A percentile compares a stretch with the other conserved stretches of the same genome.
These are phyloP conservation scores for Leccinum subrobustum DNA, from an alignment of 1,284 basidiomycete species.

Conservation along the genomic window DNA sequence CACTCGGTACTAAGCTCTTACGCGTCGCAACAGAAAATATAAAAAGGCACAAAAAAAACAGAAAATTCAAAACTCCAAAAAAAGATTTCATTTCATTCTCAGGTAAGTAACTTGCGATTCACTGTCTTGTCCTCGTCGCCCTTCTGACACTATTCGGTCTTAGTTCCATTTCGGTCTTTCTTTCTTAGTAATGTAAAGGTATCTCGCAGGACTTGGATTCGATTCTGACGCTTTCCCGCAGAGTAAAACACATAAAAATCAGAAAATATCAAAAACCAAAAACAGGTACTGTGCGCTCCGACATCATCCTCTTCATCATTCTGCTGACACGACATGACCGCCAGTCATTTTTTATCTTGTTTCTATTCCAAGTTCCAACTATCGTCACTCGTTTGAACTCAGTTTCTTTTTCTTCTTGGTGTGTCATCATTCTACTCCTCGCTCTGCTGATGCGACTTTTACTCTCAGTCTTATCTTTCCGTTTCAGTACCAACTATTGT, in stretches of 20 bases:
- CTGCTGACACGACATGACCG: not conserved
- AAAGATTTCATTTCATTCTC: not conserved
- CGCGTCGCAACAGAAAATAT: not conserved
- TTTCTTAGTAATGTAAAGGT: not conserved
- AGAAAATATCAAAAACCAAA: not conserved
- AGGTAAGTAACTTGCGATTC: not conserved
- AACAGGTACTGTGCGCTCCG: no score
- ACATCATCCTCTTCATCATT: no score
- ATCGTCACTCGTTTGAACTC: not conserved
- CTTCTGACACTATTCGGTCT: not conserved
- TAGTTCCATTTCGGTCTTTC: not conserved
- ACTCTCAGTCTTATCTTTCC: not conserved
- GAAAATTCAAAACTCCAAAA: not conserved
- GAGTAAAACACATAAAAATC: not conserved
- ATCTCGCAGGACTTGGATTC: not conserved
- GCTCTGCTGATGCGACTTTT: not conserved
- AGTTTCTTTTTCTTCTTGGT: not conserved
- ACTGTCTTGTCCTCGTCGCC: not conserved
- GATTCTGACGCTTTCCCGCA: not conserved
- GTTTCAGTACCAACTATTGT: not conserved
- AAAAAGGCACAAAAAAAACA: not conserved
- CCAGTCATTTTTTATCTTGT: no score
- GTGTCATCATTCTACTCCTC: no score
- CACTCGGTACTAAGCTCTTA: not conserved
- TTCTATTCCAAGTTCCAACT: not conserved